Conservation (phyloP, 73 alveolate genomes). For the Blepharisma stoltei region DNA sequence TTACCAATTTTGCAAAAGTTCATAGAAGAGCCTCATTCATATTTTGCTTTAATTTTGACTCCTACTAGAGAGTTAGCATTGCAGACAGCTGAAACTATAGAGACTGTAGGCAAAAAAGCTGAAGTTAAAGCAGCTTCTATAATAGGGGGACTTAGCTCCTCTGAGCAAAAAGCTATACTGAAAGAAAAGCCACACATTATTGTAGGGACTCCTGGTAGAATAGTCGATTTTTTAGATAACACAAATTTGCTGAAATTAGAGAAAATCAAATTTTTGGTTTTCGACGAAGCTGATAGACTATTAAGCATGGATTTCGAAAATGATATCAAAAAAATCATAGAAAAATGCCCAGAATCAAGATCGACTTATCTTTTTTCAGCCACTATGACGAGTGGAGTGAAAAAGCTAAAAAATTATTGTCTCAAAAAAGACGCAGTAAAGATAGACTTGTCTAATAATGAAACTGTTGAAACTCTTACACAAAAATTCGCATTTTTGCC, state of each 20-base stretch:
- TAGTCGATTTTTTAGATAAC: constrained; percentile 47
- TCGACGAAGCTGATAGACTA: constrained; percentile 96
- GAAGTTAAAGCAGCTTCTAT: constrained; percentile 64
- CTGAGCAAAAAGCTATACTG: constrained; percentile 61
- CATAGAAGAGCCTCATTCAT: constrained; percentile 71
- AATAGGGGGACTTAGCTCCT: constrained; percentile 82
- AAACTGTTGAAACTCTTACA: constrained; percentile 70
- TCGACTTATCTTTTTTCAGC: constrained; percentile 89
- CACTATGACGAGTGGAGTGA: constrained; percentile 91
- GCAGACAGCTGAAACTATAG: constrained; percentile 66
- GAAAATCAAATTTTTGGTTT: constrained; percentile 75
- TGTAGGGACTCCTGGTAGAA: constrained; percentile 91
- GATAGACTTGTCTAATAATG: constrained; percentile 57
- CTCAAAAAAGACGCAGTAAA: constrained; percentile 48
- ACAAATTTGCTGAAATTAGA: constrained; percentile 35
- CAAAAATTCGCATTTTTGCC: constrained; percentile 82
- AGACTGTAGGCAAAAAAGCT: constrained; percentile 59
- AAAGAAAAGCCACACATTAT: constrained; percentile 68
- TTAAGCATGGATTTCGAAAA: constrained; percentile 78
- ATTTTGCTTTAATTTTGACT: constrained; percentile 71
- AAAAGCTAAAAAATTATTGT: constrained; percentile 42
- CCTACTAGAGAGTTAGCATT: constrained; percentile 87
- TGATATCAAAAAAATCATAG: constrained; percentile 45
- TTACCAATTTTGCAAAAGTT: constrained; percentile 70
- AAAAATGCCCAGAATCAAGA: constrained; percentile 75